These are phyloP conservation scores for Apiospora pterosperma DNA, from an alignment of 2,329 filamentous ascomycete genomes.

Conservation along the genomic window DNA sequence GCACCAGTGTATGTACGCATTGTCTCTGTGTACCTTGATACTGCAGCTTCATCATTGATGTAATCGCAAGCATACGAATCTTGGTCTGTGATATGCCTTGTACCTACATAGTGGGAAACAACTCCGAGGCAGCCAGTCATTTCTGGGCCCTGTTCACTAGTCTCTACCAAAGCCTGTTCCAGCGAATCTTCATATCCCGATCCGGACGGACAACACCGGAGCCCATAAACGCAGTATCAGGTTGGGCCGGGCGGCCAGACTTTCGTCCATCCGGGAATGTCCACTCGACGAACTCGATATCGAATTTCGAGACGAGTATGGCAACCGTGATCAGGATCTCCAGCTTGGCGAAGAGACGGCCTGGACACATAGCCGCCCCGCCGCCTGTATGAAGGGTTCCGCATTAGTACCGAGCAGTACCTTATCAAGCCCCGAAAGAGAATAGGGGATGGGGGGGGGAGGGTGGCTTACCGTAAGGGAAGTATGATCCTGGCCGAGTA, in stretches of 20 bases:
- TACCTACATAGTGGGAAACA: too few relatives aligned
- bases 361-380: slow-evolving; percentile 33
- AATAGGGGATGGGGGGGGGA: slow-evolving; percentile 7
- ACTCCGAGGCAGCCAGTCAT: too few relatives aligned
- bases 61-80: not conserved
- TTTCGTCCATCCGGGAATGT: slow-evolving; percentile 5
- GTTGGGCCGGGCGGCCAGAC: slow-evolving; percentile 7
- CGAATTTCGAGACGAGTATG: slow-evolving; percentile 24
- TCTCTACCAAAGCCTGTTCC: slow-evolving; percentile 6
- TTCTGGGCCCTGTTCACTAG: too few relatives aligned
- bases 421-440: slow-evolving; percentile 12
- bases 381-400: slow-evolving; percentile 20
- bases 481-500: not conserved
- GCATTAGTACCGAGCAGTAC: not conserved
- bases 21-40: not conserved
- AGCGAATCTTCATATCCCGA: slow-evolving; percentile 10
- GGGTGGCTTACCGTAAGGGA: not conserved
- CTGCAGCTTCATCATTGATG: not conserved
- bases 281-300: slow-evolving; percentile 25
- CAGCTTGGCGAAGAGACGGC: slow-evolving; percentile 35
- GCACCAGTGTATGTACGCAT: not conserved
- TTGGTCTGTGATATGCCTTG: not conserved
- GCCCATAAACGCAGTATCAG: slow-evolving; percentile 3
- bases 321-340: slow-evolving; percentile 34
- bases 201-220: slow-evolving; percentile 10